Conservation (phyloP, 176 grass and related monocot species). For the Aegilops longissima region DNA sequence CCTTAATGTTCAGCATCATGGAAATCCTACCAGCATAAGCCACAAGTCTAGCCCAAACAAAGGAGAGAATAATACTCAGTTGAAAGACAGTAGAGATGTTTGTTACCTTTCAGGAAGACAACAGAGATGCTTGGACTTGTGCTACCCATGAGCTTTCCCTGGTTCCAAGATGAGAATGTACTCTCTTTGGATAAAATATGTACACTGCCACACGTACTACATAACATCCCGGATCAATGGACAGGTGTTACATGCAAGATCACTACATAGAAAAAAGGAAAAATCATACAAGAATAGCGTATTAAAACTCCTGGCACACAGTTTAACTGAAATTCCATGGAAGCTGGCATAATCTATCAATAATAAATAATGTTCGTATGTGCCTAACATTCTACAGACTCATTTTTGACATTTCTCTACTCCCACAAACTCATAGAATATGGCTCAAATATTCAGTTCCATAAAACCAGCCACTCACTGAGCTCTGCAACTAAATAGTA, state of each 20-base stretch:
- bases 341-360: conserved; percentile 12
- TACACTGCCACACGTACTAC: background rate
- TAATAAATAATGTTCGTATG: conserved; percentile 25
- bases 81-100: background rate
- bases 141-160: conserved; percentile 26
- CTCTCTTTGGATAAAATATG: background rate
- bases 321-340: background rate
- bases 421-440: conserved; percentile 23
- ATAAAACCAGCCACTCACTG: conserved; percentile 39
- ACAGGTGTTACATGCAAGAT: background rate
- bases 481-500: conserved; percentile 44
- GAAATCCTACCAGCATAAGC: too few relatives aligned
- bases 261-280: background rate
- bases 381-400: conserved; percentile 1
- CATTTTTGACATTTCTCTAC: background rate
- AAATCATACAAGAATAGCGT: background rate
- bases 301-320: background rate
- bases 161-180: conserved; percentile 2
- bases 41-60: too few relatives aligned
- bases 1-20: too few relatives aligned
- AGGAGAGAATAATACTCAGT: background rate
- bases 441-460: conserved; percentile 26
- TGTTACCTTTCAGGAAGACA: too few relatives aligned
- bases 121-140: background rate
- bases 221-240: background rate